phyloP scores from a whole-genome alignment of 106 monocot species.

The Agapanthus africanus region DNA sequence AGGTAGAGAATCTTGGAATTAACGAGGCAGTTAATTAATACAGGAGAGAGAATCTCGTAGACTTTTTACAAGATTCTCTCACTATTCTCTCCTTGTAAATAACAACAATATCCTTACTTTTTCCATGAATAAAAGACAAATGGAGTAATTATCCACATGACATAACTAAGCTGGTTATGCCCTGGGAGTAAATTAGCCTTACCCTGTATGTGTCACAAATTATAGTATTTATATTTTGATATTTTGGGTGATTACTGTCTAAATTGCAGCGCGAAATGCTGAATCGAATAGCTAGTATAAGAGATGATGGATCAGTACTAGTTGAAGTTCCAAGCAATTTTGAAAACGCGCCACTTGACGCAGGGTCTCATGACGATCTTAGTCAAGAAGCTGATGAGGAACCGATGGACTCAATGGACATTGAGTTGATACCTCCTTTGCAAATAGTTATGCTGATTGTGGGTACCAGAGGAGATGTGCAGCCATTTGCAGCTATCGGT shows the following conservation, averaged over 20 bases:
- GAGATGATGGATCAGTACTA: conserved; percentile 71
- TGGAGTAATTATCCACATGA: too few species aligned
- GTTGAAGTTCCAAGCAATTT: conserved; percentile 67
- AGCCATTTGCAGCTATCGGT: conserved; percentile 90
- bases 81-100: too few species aligned
- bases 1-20: too few species aligned
- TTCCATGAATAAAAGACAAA: too few species aligned
- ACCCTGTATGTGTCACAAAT: background rate
- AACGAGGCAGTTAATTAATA: too few species aligned
- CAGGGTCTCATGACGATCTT: conserved; percentile 21
- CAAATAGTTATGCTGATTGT: conserved; percentile 93
- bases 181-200: too few species aligned
- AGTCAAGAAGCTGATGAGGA: conserved; percentile 45
- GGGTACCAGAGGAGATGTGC: conserved; percentile 92
- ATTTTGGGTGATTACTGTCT: background rate
- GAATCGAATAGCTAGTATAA: conserved; percentile 70
- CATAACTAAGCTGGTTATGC: too few species aligned
- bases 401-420: conserved; percentile 31
- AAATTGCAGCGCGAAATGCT: conserved; percentile 63
- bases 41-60: too few species aligned
- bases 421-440: conserved; percentile 57
- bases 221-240: background rate
- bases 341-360: conserved; percentile 23
- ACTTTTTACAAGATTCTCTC: too few species aligned
- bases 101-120: background rate